Conservation (phyloP, 345 rosid species). For the Cardamine occulta region DNA sequence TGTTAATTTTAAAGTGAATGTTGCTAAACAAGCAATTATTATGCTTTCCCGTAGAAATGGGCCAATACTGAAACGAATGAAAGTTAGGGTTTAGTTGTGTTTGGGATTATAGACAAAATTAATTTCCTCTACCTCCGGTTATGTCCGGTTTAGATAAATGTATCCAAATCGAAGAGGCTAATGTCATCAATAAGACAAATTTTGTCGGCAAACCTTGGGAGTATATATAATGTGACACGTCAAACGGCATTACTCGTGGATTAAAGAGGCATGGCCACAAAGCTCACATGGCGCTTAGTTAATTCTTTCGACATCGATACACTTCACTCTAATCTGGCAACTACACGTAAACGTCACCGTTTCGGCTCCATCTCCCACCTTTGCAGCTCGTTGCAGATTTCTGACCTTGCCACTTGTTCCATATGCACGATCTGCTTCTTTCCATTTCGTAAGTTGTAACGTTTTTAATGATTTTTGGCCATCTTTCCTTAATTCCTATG, state of each 20-base stretch:
- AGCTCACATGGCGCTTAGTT: slow-evolving; percentile 39
- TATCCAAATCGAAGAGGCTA: not conserved
- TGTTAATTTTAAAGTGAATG: not conserved
- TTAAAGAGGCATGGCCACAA: slow-evolving; percentile 37
- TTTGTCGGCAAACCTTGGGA: slow-evolving; percentile 43
- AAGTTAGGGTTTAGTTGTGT: not conserved
- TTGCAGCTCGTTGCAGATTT: not conserved
- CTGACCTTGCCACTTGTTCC: slow-evolving; percentile 10
- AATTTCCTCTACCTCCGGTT: not conserved
- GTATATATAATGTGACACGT: slow-evolving; percentile 29
- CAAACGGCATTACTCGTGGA: slow-evolving; percentile 43
- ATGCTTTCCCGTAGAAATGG: not conserved
- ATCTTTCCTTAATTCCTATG: slow-evolving; percentile 6
- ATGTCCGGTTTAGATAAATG: not conserved
- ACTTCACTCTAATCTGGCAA: slow-evolving; percentile 40
- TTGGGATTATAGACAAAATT: not conserved
- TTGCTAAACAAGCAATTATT: not conserved
- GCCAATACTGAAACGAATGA: not conserved
- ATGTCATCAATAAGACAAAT: slow-evolving; percentile 11
- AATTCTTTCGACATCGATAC: slow-evolving; percentile 37
- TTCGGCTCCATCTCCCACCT: slow-evolving; percentile 9
- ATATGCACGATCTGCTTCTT: slow-evolving; percentile 19
- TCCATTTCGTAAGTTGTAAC: slow-evolving; percentile 2
- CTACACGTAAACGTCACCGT: slow-evolving; percentile 41
- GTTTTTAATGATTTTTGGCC: not conserved